Evolutionary conservation across 2,329 filamentous ascomycete species (phyloP).

Genomic region (Domatiomyces globalis): DNA sequence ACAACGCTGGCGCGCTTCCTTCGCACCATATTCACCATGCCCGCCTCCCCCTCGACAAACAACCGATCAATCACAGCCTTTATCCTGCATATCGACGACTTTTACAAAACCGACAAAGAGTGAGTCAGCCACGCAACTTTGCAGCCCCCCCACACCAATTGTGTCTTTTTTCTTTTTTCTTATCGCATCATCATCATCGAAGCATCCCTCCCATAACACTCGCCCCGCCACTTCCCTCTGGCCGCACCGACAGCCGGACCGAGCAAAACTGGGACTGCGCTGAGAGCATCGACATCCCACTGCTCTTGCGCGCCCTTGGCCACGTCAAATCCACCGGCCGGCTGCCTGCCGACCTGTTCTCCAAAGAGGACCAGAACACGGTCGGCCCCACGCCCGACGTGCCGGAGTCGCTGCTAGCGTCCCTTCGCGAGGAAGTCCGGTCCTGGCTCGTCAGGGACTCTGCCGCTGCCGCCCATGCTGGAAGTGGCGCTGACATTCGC

Average conservation of each 20-base stretch:
- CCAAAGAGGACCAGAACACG: constrained; percentile 47
- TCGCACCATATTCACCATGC: constrained; percentile 57
- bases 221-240: constrained; percentile 25
- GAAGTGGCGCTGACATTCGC: background rate
- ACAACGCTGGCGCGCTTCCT: constrained; percentile 81
- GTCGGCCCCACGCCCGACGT: constrained; percentile 30
- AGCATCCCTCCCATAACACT: constrained; percentile 35
- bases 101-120: constrained; percentile 69
- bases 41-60: constrained; percentile 17
- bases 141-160: too few relatives aligned
- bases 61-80: constrained; percentile 30
- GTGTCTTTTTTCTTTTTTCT: too few relatives aligned
- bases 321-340: constrained; percentile 55
- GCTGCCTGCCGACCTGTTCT: constrained; percentile 35
- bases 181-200: background rate
- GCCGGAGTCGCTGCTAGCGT: constrained; percentile 16
- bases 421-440: constrained; percentile 13
- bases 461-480: constrained; percentile 8
- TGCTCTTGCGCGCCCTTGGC: constrained; percentile 51
- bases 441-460: constrained; percentile 16
- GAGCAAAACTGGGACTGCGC: constrained; percentile 87
- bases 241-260: constrained; percentile 24
- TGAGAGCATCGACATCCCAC: constrained; percentile 57
- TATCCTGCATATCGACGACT: constrained; percentile 91
- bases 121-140: too few relatives aligned